Evolutionary conservation across 805 yeast species (phyloP).

Genomic region (Saccharomyces kudriavzevii): DNA sequence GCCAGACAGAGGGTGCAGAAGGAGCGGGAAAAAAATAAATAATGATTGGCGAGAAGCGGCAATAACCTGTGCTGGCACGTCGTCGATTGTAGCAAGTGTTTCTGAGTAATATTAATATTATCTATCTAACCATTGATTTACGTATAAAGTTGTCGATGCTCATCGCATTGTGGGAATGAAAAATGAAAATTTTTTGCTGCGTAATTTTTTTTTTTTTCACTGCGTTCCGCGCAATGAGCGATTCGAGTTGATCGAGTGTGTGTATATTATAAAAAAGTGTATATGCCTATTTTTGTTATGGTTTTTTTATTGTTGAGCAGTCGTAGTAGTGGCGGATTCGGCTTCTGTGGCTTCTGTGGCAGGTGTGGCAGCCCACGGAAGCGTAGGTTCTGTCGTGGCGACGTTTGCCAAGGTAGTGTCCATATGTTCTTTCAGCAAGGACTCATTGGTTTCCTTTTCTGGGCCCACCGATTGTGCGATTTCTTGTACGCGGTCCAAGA

Average conservation of each 20-base stretch:
- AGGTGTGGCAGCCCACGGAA: conserved; percentile 19
- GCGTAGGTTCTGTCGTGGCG: conserved; percentile 29
- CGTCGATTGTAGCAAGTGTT: neutral
- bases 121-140: neutral
- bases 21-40: neutral
- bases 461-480: conserved; percentile 46
- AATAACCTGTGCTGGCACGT: neutral
- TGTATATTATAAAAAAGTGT: neutral
- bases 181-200: neutral
- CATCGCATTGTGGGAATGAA: neutral
- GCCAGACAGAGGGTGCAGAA: neutral
- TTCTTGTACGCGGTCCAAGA: conserved; percentile 52
- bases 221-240: neutral
- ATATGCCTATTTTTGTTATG: neutral
- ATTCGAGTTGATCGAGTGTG: neutral
- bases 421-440: conserved; percentile 25
- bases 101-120: neutral
- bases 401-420: conserved; percentile 20
- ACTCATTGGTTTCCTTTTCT: conserved; percentile 39
- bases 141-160: neutral
- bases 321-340: neutral
- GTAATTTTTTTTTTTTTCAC: neutral
- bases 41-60: neutral
- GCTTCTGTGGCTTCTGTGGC: neutral
- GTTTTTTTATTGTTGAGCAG: neutral